Base-by-base conservation (phyloP, 2,329 filamentous ascomycete species). In the Trichoderma asperellum region DNA sequence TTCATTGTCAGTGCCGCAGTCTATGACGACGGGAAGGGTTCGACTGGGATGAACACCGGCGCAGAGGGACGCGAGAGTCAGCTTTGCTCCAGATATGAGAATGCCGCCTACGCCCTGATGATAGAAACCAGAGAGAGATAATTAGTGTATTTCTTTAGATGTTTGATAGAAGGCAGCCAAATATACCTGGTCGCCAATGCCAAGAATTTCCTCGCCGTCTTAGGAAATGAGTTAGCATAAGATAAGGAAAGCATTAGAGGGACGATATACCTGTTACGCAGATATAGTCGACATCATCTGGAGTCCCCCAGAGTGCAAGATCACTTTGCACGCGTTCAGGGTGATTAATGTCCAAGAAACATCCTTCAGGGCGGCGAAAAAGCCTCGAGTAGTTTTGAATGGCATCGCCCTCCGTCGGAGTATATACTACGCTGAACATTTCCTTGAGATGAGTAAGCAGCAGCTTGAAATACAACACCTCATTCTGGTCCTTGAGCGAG, bases 341-440 rank as follows among this genome's bases (percentile, higher is more conserved):
- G 67, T 94, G 88, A 21, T 88, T 83, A 59, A 96, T 91, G 74
- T 91, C 93, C 62, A 96, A 79, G 73, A 93, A 96, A 74, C 92
- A 93, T 0, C 94, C 94, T 73, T 95, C 91, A 0, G 93, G 92
- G 21, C 87, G 84, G 12, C 94, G 83, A 75, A 97, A 97, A 0
- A 96, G 78, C 0, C 89, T 82, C 0, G 92, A 96, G 76, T 92
- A 97, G 72, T 94, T 92, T 73, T 92, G 88, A 62, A 97, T 97
- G 0, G 94, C 94, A 52, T 96, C 92, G 10, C 92, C 93, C 80
- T 97, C 93, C 0, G 94, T 97, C 0, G 94, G 94, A 0, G 94
- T 97, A 76, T 97, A 97, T 34, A 97, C 92, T n/a, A 97, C 83
- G 52, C 90, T 89, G 76, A 96, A 94, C 92, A 97, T 96, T 76